Evolutionary conservation across 495 filamentous ascomycete species (phyloP).

Genomic region (Lasiosphaeriaceae sp.): DNA sequence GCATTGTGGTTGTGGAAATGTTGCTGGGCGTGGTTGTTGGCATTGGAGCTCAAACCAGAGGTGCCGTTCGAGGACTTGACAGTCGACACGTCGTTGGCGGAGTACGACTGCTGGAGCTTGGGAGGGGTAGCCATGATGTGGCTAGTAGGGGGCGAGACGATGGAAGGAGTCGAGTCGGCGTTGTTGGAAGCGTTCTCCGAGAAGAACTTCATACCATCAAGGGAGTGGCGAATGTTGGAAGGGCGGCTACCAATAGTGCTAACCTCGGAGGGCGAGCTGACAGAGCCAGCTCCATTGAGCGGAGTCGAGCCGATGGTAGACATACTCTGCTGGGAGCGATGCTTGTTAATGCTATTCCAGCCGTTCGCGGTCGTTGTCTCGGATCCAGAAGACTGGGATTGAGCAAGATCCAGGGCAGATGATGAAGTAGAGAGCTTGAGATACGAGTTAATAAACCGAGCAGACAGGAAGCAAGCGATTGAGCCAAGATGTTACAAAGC

Average conservation of each 20-base stretch:
- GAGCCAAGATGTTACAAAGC: no score
- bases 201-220: slow-evolving; percentile 35
- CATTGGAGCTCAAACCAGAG: slow-evolving; percentile 31
- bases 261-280: slow-evolving; percentile 32
- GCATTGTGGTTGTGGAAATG: slow-evolving; percentile 80
- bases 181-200: slow-evolving; percentile 24
- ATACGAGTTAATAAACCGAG: slow-evolving; percentile 14
- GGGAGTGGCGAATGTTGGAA: slow-evolving; percentile 51
- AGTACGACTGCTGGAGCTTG: slow-evolving; percentile 83
- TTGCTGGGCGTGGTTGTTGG: slow-evolving; percentile 69
- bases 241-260: slow-evolving; percentile 42
- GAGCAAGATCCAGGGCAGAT: slow-evolving; percentile 74
- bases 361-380: slow-evolving; percentile 49
- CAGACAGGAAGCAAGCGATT: not conserved
- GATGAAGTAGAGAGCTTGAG: slow-evolving; percentile 70
- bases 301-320: slow-evolving; percentile 55
- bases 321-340: slow-evolving; percentile 80
- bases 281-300: slow-evolving; percentile 27
- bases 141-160: slow-evolving; percentile 34
- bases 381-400: slow-evolving; percentile 62
- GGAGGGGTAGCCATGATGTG: slow-evolving; percentile 52
- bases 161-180: slow-evolving; percentile 16
- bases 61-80: slow-evolving; percentile 53
- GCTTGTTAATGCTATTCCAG: slow-evolving; percentile 66
- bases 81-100: slow-evolving; percentile 85